phyloP scores from a whole-genome alignment of 176 grass and related monocot genomes.

The Areca catechu region DNA sequence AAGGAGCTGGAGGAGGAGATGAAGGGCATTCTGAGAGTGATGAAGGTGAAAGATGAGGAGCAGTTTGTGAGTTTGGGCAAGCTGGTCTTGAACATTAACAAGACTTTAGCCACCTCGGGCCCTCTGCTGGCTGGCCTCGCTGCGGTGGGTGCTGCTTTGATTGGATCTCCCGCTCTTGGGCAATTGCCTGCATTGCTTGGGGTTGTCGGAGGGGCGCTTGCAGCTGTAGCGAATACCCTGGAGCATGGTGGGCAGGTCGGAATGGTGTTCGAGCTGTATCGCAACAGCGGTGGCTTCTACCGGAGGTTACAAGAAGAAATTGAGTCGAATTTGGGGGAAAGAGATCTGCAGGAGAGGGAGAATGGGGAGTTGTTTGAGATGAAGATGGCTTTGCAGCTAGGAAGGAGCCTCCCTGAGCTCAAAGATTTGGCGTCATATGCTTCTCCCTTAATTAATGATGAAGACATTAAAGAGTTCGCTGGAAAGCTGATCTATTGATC shows the following conservation, averaged over 20 bases:
- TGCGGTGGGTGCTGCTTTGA: conserved; percentile 21
- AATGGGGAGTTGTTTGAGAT: conserved; percentile 38
- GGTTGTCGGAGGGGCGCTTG: conserved; percentile 16
- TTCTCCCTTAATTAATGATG: conserved; percentile 19
- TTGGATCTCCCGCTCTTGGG: conserved; percentile 5
- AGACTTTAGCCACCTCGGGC: conserved; percentile 22
- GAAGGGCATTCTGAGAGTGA: conserved; percentile 27
- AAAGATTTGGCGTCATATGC: conserved; percentile 23
- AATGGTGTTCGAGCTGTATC: conserved; percentile 53
- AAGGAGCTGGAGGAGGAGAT: conserved; percentile 45
- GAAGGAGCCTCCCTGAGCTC: conserved; percentile 27
- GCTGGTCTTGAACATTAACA: conserved; percentile 15
- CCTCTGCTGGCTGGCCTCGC: conserved; percentile 19
- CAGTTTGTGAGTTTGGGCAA: conserved; percentile 20
- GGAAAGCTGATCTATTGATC: conserved; percentile 26
- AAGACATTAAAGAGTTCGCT: conserved; percentile 35
- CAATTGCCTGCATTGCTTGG: conserved; percentile 7
- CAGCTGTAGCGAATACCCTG: conserved; percentile 31
- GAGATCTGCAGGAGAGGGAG: conserved; percentile 32
- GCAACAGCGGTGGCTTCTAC: conserved; percentile 39
- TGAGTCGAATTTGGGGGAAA: conserved; percentile 26
- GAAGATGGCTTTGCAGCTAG: conserved; percentile 39
- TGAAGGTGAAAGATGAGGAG: conserved; percentile 39
- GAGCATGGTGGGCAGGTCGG: conserved; percentile 47
- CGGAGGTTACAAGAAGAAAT: conserved; percentile 43